Evolutionary conservation across 2,329 filamentous ascomycete species (phyloP), one percentile per base, ranked within the genome.

Genomic region (Plectosphaerella cucumerina): DNA sequence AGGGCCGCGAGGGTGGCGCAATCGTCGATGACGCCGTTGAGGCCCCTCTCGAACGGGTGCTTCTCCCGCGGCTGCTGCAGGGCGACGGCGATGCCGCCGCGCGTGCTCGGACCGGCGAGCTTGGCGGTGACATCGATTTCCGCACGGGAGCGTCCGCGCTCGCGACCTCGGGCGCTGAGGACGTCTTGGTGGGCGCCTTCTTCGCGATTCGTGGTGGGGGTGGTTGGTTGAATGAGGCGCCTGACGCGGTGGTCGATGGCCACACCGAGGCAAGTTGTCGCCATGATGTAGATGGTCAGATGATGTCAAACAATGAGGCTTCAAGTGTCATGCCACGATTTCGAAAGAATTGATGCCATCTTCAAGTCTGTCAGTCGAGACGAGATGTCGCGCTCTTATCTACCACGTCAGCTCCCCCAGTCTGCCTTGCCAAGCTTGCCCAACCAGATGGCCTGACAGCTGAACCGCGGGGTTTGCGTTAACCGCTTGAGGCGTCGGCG

Each of bases 21-120:
- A 41, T 55, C 53, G 5, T 51, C 48, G 12, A 59, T 53, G 6
- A 59, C 57, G 18, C 49, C 48, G n/a, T 50, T 49, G 23, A 55
- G 14, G 15, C 57, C 57, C 22, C 52, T 17, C 8, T 48, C 41
- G 39, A 56, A 57, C 18, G 53, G 55, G 37, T 59, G 57, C 9
- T 56, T 51, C 3, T 44, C 14, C 12, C 57, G 57, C 9, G 57
- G 57, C 44, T 59, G 53, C 44, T 59, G 57, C 10, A 59, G 50
- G 18, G 47, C 33, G 20, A 59, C 39, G 23, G 42, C 55, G 47
- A 59, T 57, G 41, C 57, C 57, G 20, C 57, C 57, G 22, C 45
- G 54, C 14, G 21, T 18, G 5, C 50, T 45, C 23, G 55, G 57
- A 10, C 55, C 55, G 18, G 55, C 53, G 2, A 57, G 43, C n/a